Evolutionary conservation across 345 rosid species (phyloP).

Genomic region (Gossypium sturtianum): DNA sequence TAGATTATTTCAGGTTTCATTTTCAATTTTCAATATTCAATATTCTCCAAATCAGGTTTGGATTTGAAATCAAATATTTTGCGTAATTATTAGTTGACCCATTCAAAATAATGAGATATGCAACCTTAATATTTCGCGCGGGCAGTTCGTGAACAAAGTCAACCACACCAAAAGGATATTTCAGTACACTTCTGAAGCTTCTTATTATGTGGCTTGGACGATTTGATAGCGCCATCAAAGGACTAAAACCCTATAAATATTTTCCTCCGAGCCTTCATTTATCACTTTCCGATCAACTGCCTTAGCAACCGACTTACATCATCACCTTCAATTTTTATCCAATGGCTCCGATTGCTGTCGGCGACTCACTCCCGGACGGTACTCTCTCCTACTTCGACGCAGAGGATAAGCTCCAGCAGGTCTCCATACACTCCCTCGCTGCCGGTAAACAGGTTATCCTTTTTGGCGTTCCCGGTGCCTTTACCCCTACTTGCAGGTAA

Average conservation of each 20-base stretch:
- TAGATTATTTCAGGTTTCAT: no score
- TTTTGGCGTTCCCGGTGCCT: conserved; percentile 98
- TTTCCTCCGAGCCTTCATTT: not conserved
- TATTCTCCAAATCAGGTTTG: no score
- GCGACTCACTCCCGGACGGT: conserved; percentile 76
- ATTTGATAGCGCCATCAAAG: not conserved
- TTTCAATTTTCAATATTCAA: no score
- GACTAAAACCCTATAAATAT: not conserved
- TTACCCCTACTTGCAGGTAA: conserved; percentile 99
- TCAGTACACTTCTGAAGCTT: no score
- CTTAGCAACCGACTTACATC: not conserved
- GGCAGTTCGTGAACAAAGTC: not conserved
- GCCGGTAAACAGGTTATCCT: conserved; percentile 78
- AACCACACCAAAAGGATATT: not conserved
- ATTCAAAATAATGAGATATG: not conserved
- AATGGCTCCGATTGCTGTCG: conserved; percentile 87
- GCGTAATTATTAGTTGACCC: not conserved
- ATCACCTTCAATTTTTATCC: not conserved
- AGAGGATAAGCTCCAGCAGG: conserved; percentile 69
- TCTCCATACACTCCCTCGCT: conserved; percentile 74
- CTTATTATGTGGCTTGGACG: not conserved
- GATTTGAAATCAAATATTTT: no score
- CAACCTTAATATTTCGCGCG: no score
- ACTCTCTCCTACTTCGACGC: conserved; percentile 80
- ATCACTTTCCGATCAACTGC: not conserved